Evolutionary conservation across 176 grass and related monocot genomes (phyloP).

Genomic region (Lolium perenne): DNA sequence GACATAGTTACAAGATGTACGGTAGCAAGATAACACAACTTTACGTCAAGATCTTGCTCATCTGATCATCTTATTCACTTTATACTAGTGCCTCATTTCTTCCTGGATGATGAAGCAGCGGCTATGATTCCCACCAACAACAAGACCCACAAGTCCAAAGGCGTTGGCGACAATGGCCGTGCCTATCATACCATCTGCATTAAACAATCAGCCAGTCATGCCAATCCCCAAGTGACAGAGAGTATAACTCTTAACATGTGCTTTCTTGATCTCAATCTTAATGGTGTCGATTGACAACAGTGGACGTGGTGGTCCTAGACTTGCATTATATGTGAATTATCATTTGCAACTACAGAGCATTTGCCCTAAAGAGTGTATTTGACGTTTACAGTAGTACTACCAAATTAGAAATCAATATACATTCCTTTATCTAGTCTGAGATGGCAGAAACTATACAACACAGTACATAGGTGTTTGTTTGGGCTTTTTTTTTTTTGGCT

Average conservation of each 20-base stretch:
- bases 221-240: not conserved
- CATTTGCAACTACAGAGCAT: constrained; percentile 4
- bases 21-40: not conserved
- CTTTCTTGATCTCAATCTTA: constrained; percentile 13
- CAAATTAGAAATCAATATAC: not conserved
- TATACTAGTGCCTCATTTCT: constrained; percentile 61
- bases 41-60: constrained; percentile 8
- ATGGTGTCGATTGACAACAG: not conserved
- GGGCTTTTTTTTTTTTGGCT: no score
- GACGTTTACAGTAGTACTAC: constrained; percentile 1
- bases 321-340: not conserved
- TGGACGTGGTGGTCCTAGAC: not conserved
- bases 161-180: no score
- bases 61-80: constrained; percentile 35
- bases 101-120: constrained; percentile 62
- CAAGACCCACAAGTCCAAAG: constrained; percentile 58
- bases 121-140: constrained; percentile 79
- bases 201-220: not conserved
- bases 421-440: not conserved
- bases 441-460: not conserved
- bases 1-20: not conserved
- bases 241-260: not conserved
- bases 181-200: constrained; percentile 72
- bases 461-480: not conserved
- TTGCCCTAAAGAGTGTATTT: not conserved